A percentile compares a stretch with the other conserved stretches of the same genome.
phyloP scores from a whole-genome alignment of 208 protist genomes.

The Entamoeba nuttalli region DNA sequence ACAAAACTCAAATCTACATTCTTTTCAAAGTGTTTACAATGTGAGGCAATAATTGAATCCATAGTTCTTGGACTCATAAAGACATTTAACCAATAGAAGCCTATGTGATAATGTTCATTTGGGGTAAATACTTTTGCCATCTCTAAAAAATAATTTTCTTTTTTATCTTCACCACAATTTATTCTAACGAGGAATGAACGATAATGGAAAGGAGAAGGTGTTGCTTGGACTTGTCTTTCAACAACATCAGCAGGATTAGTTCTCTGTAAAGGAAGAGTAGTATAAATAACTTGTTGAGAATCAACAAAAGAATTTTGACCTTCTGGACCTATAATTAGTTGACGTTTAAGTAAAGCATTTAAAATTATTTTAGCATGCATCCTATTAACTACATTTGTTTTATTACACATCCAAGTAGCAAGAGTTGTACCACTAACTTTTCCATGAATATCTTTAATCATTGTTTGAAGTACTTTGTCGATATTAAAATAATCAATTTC shows the following conservation, averaged over 20 bases:
- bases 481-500: neutral
- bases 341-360: neutral
- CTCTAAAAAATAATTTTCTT: neutral
- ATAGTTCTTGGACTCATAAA: neutral
- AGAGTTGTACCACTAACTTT: neutral
- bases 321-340: neutral
- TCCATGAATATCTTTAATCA: neutral
- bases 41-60: neutral
- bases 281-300: neutral
- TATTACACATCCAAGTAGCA: neutral
- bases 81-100: neutral
- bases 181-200: neutral
- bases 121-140: neutral
- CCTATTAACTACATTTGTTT: neutral
- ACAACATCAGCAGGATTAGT: neutral
- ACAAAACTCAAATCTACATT: neutral
- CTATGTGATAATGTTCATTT: neutral
- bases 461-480: neutral
- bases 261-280: neutral
- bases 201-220: neutral
- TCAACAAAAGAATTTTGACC: neutral
- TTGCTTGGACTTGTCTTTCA: neutral
- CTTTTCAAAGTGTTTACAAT: neutral
- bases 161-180: neutral
- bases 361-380: neutral